Evolutionary conservation across 2,329 filamentous ascomycete species (phyloP), one percentile per base, ranked within the genome.

Genomic region (Diplodia seriata): DNA sequence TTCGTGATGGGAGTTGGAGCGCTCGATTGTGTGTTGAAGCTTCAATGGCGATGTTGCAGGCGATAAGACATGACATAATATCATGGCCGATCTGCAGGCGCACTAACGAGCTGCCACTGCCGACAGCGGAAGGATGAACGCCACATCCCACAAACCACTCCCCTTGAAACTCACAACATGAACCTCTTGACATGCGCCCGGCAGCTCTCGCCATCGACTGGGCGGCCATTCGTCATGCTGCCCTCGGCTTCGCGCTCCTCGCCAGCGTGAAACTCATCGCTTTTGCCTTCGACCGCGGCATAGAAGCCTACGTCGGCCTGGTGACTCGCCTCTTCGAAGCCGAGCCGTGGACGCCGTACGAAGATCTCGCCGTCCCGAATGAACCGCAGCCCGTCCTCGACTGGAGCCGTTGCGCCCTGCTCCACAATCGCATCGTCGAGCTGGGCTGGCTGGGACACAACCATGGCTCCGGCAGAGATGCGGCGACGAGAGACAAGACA

Each of bases 371-470:
- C 18, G 29, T 40, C n/a, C 54, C 65, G 18, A 62, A 67, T 23
- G 55, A 33, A 3, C 36, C 65, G 5, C 54, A 33, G 18, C 15
- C 26, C 5, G n/a, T 14, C 18, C 54, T 67, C 33, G 65, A 67
- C 31, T 59, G 47, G 33, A 14, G 23, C 38, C 65, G 65, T 8
- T 68, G 66, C 47, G 56, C 56, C 2, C 3, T 14, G 18, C 40
- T 64, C 2, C 56, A 68, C 55, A 68, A 68, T 38, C 56, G 50
- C 40, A 54, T 64, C 36, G 55, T 63, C 56, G 66, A 68, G 56
- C n/a, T 64, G 6, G 66, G 49, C 38, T 68, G 56, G 66, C 38
- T 23, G 40, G 56, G 66, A 6, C 47, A 33, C 33, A 14, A 68
- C 59, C 20, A 36, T 4, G 7, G 18, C 53, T 36, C 15, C 31